Evolutionary conservation across 2,329 filamentous ascomycete species (phyloP).

Genomic region (Cercospora brassicicola): DNA sequence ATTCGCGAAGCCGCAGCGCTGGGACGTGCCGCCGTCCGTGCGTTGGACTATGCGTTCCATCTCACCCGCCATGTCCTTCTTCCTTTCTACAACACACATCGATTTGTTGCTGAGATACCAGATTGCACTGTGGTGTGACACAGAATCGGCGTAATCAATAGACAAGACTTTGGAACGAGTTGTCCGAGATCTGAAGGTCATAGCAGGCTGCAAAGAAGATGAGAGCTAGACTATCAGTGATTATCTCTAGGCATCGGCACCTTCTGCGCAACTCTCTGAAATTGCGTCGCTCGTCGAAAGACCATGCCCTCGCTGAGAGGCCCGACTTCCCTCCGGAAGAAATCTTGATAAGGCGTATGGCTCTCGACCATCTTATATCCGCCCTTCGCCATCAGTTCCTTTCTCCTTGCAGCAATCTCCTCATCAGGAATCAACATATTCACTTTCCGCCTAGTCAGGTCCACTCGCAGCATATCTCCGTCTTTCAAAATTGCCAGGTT

Average conservation of each 20-base stretch:
- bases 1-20: constrained; percentile 10
- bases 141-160: neutral
- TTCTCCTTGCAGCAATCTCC: constrained; percentile 46
- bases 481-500: constrained; percentile 54
- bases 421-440: constrained; percentile 49
- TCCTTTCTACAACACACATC: neutral
- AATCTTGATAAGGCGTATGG: constrained; percentile 37
- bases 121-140: neutral
- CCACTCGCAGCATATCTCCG: constrained; percentile 54
- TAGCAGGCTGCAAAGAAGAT: neutral
- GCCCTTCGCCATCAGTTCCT: constrained; percentile 33
- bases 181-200: neutral
- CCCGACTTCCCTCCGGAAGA: constrained; percentile 35
- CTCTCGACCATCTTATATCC: constrained; percentile 32
- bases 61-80: neutral
- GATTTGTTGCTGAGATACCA: neutral
- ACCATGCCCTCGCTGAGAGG: constrained; percentile 38
- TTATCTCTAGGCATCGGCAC: constrained; percentile 33
- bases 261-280: constrained; percentile 34
- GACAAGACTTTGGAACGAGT: neutral
- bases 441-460: constrained; percentile 52
- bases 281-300: constrained; percentile 30
- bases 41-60: neutral
- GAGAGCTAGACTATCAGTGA: constrained; percentile 23
- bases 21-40: neutral